These are phyloP conservation scores for Penicillium oxalicum DNA, from an alignment of 2,329 filamentous ascomycete genomes.

Conservation along the genomic window DNA sequence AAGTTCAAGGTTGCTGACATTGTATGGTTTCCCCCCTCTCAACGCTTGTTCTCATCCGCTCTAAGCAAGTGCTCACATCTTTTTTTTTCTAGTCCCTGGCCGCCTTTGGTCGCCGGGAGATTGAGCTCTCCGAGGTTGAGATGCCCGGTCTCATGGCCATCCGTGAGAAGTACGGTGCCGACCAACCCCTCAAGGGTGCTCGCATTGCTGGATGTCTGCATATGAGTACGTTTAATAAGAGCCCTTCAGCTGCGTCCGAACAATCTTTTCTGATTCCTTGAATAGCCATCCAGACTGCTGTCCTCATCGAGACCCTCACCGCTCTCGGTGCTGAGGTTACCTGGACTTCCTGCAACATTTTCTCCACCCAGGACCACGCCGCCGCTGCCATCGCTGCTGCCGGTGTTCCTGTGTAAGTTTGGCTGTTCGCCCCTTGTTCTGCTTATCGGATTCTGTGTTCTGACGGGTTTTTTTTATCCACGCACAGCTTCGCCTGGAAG, in stretches of 20 bases:
- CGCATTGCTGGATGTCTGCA: slow-evolving; percentile 97
- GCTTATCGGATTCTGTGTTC: not conserved
- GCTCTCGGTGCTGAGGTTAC: slow-evolving; percentile 96
- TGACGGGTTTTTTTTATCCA: not conserved
- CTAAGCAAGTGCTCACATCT: slow-evolving; percentile 10
- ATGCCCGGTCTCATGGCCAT: slow-evolving; percentile 98
- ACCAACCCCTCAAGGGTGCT: slow-evolving; percentile 91
- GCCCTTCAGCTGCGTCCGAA: not conserved
- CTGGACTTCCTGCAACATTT: slow-evolving; percentile 99
- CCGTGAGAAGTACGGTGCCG: slow-evolving; percentile 79
- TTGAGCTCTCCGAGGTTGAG: slow-evolving; percentile 91
- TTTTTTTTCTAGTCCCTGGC: slow-evolving; percentile 60
- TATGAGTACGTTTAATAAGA: slow-evolving; percentile 62
- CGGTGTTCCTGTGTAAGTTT: slow-evolving; percentile 70
- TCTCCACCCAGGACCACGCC: slow-evolving; percentile 97
- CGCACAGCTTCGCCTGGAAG: slow-evolving; percentile 61
- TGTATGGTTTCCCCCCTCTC: slow-evolving; percentile 33
- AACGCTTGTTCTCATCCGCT: not conserved
- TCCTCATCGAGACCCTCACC: slow-evolving; percentile 96
- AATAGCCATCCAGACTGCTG: slow-evolving; percentile 89
- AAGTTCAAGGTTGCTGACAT: slow-evolving; percentile 99
- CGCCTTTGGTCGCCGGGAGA: slow-evolving; percentile 98
- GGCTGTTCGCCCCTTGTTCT: not conserved
- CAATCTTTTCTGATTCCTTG: slow-evolving; percentile 7
- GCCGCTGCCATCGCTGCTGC: slow-evolving; percentile 92